Conservation (phyloP, 805 yeast species). For the Hanseniaspora clermontiae region DNA sequence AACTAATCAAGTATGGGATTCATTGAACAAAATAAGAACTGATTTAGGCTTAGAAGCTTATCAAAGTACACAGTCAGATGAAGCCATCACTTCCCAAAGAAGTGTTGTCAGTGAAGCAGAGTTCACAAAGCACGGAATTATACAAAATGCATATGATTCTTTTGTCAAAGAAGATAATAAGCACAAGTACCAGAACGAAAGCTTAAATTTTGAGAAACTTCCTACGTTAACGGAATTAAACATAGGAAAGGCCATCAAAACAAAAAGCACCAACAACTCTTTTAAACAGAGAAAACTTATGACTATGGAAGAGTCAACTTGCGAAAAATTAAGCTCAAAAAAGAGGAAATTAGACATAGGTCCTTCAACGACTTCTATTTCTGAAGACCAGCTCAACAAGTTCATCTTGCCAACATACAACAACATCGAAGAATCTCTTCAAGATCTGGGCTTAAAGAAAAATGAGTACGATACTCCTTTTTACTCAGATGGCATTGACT, state of each 20-base stretch:
- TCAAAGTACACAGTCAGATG: constrained; percentile 15
- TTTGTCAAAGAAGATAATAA: constrained; percentile 19
- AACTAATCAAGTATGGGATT: constrained; percentile 41
- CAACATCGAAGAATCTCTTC: constrained; percentile 38
- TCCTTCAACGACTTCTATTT: background rate
- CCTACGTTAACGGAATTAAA: constrained; percentile 15
- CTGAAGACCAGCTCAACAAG: background rate
- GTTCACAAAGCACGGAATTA: constrained; percentile 19
- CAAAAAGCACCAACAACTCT: background rate
- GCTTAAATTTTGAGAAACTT: background rate
- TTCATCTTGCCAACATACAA: constrained; percentile 14
- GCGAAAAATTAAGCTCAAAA: background rate
- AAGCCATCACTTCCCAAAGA: constrained; percentile 9
- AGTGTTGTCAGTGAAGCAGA: constrained; percentile 18
- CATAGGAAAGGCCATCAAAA: constrained; percentile 15
- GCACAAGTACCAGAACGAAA: background rate
- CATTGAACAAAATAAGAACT: constrained; percentile 3
- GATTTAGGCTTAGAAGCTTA: constrained; percentile 5
- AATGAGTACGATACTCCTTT: constrained; percentile 51
- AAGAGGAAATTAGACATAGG: background rate
- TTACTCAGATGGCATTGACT: constrained; percentile 43
- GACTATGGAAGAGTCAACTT: too few relatives aligned
- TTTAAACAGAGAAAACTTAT: background rate
- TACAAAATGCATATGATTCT: constrained; percentile 27
- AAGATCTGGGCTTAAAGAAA: constrained; percentile 36